Percentiles rank a stretch among this genome's conserved stretches.
Conservation (phyloP, 495 filamentous ascomycete species). For the Annulohypoxylon maeteangense region DNA sequence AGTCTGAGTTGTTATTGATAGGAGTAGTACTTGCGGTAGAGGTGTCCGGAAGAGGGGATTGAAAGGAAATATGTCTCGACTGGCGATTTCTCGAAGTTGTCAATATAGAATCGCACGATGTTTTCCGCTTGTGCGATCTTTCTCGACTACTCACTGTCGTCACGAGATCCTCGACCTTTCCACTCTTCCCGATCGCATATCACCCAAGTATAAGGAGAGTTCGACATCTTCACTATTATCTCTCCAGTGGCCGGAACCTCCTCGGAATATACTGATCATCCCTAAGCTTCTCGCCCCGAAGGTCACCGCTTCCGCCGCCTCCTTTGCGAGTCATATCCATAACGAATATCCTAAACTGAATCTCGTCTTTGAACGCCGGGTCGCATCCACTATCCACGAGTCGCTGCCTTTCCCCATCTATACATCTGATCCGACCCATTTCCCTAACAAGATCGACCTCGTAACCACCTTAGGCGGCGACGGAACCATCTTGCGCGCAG, state of each 20-base stretch:
- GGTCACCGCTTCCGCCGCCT: conserved; percentile 76
- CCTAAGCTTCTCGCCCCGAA: conserved; percentile 81
- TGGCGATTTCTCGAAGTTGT: background rate
- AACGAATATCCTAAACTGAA: conserved; percentile 81
- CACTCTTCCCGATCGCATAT: conserved; percentile 63
- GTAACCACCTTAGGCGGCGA: conserved; percentile 92
- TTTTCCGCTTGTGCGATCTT: conserved; percentile 44
- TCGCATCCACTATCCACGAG: conserved; percentile 78
- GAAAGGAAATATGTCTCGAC: conserved; percentile 20
- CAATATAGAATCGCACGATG: conserved; percentile 8
- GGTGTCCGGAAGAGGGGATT: background rate
- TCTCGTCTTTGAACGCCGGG: conserved; percentile 82
- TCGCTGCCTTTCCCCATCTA: conserved; percentile 82
- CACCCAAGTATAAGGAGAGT: conserved; percentile 61
- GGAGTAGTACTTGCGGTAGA: background rate
- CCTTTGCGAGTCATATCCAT: conserved; percentile 84
- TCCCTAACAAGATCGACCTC: conserved; percentile 79
- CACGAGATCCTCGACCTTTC: conserved; percentile 61
- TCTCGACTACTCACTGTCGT: conserved; percentile 56
- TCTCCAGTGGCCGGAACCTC: conserved; percentile 88
- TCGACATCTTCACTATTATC: conserved; percentile 72
- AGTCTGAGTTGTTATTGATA: background rate
- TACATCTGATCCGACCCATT: conserved; percentile 59
- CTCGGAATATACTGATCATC: conserved; percentile 88
- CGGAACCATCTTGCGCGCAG: conserved; percentile 92